Base-by-base conservation (phyloP, 441 rosid species). In the Adansonia rubrostipa region DNA sequence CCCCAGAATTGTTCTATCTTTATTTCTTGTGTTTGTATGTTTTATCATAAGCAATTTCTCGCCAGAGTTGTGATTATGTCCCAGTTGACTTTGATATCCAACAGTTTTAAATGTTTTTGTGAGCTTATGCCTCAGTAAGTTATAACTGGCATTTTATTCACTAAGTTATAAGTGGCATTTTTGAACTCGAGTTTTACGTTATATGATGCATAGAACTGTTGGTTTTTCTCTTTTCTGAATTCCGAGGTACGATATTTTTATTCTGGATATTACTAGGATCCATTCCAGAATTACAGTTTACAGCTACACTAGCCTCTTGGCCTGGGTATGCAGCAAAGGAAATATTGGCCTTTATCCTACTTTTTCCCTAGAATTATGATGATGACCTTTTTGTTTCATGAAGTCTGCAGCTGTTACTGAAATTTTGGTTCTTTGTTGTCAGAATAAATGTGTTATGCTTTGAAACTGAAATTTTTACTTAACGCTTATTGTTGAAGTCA, bases 341-440 rank as follows among this genome's bases (percentile, higher is more conserved):
- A 44, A 67, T 67, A 67, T 67, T 10, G 1, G 51, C 53, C 33
- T 7, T 10, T 8, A 4, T 44, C 53, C 0, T 4, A 20, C 22
- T 36, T 42, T 42, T 66, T 45, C 8, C 71, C n/a, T 44, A 9
- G 3, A 36, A 40, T 64, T 64, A 2, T 6, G 69, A 67, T 42
- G 22, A 44, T 9, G 15, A 11, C 19, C 71, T 42, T 66, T 44
- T 44, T n/a, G 40, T 40, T 9, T 69, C 56, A 22, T 71, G 24
- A 24, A 71, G 74, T 14, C 22, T 70, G 60, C 40, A 20, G 57
- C 28, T 54, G 48, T 33, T 53, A 53, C 10, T 54, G 15, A 24
- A 70, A 68, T 2, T 69, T 48, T 69, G 73, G 57, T 69, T 47
- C 47, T 68, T 68, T 68, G 57, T 20, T 22, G 11, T 69, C 42